phyloP scores from a whole-genome alignment of 2,329 filamentous ascomycete species.

The Ophiostoma australiae region DNA sequence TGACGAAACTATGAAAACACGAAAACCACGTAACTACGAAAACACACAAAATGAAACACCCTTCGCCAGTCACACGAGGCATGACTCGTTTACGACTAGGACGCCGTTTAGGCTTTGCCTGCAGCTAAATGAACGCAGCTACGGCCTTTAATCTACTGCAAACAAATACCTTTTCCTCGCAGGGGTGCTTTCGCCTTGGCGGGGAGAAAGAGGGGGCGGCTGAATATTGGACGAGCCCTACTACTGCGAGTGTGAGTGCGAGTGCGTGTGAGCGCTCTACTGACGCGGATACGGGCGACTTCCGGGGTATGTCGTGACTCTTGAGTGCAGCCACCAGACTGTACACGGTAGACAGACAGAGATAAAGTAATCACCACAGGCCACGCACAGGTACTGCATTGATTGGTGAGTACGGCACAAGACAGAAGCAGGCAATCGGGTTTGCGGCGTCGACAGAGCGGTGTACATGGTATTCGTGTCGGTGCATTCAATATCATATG shows the following conservation, averaged over 20 bases:
- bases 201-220: slow-evolving; percentile 3
- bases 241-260: not conserved
- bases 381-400: not conserved
- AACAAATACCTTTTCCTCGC: not conserved
- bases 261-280: not conserved
- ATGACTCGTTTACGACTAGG: slow-evolving; percentile 1
- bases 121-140: not conserved
- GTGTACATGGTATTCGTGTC: not conserved
- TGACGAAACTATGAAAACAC: too few relatives aligned
- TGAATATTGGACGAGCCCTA: not conserved
- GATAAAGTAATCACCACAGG: not conserved
- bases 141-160: not conserved
- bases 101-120: not conserved
- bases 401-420: not conserved
- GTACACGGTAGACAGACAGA: too few relatives aligned
- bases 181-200: not conserved
- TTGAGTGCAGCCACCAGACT: not conserved
- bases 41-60: not conserved
- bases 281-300: not conserved
- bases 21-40: not conserved
- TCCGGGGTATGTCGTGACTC: not conserved
- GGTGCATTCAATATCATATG: not conserved
- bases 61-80: not conserved
- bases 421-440: not conserved
- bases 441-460: not conserved